Evolutionary conservation across 352 stramenopile genomes (phyloP), one percentile per base, ranked within the genome.

Genomic region (Thalassiosira pacifica): DNA sequence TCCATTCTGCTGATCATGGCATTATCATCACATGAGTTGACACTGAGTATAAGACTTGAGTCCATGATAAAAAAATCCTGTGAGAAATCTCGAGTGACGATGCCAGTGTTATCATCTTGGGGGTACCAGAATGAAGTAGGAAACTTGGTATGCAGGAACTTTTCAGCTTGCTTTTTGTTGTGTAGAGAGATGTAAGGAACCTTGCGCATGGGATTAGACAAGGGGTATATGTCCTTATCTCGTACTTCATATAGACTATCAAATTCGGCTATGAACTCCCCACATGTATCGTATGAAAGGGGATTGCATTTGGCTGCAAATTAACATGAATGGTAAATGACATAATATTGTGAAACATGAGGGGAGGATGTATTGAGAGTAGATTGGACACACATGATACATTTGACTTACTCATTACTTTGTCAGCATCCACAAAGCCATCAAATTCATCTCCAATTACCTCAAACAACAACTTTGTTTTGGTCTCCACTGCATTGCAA

Each of bases 401-500:
- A n/a, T n/a, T n/a, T n/a, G n/a, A n/a, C n/a, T n/a, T n/a, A n/a
- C n/a, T n/a, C n/a, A n/a, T n/a, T n/a, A n/a, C n/a, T n/a, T 68
- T 68, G 29, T 68, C 29, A 45, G 22, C 64, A n/a, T n/a, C n/a
- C n/a, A n/a, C n/a, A 59, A 26, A 59, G 10, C 34, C 64, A 72
- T 72, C 64, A 31, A 69, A 53, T 53, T 69, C 31, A 16, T 69
- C 61, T 0, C 8, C 6, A 69, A 69, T 52, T 27, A 18, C 13
- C 5, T 31, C 34, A 59, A 72, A 37, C 10, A 72, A 55, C 22
- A 72, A 24, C 27, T 72, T 72, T 9, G 9, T 37, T n/a, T 18
- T 34, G 11, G 64, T 60, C 59, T 72, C 34, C 0, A 72, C 64
- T 59, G 64, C 64, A 32, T 59, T 37, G 22, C 64, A 72, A 19